phyloP scores from a whole-genome alignment of 2,329 filamentous ascomycete genomes.

The Dactylellina sp. region DNA sequence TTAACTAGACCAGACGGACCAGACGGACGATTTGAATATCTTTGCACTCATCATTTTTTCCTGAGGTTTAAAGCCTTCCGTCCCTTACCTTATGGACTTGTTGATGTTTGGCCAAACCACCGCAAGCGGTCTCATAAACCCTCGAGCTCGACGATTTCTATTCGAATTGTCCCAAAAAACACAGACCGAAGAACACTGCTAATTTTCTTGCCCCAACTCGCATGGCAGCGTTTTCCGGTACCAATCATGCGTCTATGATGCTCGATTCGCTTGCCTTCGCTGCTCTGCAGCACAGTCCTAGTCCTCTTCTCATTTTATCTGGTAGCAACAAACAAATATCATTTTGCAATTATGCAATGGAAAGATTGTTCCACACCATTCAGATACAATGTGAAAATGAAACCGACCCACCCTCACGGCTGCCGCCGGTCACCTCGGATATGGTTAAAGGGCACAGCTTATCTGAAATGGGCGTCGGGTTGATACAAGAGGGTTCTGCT shows the following conservation, averaged over 20 bases:
- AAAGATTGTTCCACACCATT: conserved; percentile 41
- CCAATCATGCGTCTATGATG: conserved; percentile 51
- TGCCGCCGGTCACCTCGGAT: conserved; percentile 44
- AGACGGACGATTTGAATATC: background rate
- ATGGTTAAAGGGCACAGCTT: conserved; percentile 39
- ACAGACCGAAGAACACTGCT: conserved; percentile 13
- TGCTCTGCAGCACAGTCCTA: conserved; percentile 47
- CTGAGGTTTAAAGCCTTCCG: conserved; percentile 1
- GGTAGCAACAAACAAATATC: conserved; percentile 40
- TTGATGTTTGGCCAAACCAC: conserved; percentile 26
- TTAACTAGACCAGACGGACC: background rate
- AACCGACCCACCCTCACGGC: conserved; percentile 27
- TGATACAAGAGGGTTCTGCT: conserved; percentile 53
- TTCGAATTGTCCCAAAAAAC: conserved; percentile 3
- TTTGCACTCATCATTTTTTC: background rate
- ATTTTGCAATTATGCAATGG: conserved; percentile 54
- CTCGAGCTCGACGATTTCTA: conserved; percentile 15
- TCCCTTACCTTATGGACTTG: conserved; percentile 27
- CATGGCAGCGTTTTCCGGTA: conserved; percentile 44
- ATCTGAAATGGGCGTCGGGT: conserved; percentile 51
- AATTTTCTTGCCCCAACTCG: conserved; percentile 28
- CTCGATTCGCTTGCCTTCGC: conserved; percentile 25
- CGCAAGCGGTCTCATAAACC: conserved; percentile 45
- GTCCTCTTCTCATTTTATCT: conserved; percentile 34
- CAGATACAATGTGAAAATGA: conserved; percentile 36